Conservation (phyloP, 352 stramenopile genomes). For the Pythium sukuiense region DNA sequence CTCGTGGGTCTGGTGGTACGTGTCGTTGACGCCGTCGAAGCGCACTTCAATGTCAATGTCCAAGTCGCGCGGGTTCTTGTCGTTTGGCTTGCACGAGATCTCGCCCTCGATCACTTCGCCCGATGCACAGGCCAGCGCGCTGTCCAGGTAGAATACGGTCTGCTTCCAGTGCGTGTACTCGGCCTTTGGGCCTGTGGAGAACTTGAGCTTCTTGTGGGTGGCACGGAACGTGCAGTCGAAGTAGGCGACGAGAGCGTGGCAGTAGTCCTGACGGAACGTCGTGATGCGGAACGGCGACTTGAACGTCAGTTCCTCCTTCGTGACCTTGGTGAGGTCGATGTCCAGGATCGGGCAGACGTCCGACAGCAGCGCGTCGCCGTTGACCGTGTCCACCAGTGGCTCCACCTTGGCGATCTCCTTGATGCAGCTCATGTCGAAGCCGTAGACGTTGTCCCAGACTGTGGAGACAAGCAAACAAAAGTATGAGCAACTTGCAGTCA, state of each 20-base stretch:
- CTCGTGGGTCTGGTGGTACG: conserved; percentile 64
- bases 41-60: conserved; percentile 90
- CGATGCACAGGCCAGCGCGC: conserved; percentile 77
- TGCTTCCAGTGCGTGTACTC: conserved; percentile 99
- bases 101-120: conserved; percentile 91
- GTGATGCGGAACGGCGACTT: conserved; percentile 90
- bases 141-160: conserved; percentile 95
- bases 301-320: conserved; percentile 95
- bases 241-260: conserved; percentile 96
- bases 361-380: conserved; percentile 89
- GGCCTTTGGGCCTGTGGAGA: conserved; percentile 93
- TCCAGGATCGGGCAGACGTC: conserved; percentile 92
- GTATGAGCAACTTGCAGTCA: neutral
- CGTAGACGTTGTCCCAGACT: conserved; percentile 99
- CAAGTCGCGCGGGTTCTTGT: conserved; percentile 91
- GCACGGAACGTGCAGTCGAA: conserved; percentile 98
- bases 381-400: conserved; percentile 97
- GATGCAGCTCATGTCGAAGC: conserved; percentile 99
- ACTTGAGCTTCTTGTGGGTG: conserved; percentile 94
- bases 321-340: conserved; percentile 91
- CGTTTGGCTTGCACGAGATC: conserved; percentile 89
- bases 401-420: conserved; percentile 96
- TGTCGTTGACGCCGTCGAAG: conserved; percentile 70
- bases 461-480: conserved; percentile 17
- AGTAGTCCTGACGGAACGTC: conserved; percentile 92